Percentiles rank a stretch among this genome's conserved stretches.
phyloP scores from a whole-genome alignment of 345 rosid genomes.

The Murraya koenigii region DNA sequence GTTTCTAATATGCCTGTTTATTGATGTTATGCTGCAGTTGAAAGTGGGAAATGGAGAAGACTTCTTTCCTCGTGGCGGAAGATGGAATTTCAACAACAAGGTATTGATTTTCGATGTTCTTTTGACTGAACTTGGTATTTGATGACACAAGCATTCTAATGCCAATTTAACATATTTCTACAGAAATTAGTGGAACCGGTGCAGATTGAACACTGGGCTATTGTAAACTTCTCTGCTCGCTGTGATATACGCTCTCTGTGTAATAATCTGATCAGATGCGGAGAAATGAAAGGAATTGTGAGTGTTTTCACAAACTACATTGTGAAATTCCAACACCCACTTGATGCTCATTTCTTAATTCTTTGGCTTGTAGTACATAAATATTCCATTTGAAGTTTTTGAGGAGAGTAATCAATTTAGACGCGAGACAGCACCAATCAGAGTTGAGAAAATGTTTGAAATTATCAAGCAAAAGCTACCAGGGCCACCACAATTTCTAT shows the following conservation, averaged over 20 bases:
- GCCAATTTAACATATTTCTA: background rate
- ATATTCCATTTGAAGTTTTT: slow-evolving; percentile 34
- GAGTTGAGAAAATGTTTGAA: slow-evolving; percentile 55
- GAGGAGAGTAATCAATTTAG: slow-evolving; percentile 40
- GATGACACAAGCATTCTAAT: background rate
- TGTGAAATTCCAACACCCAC: background rate
- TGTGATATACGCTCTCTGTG: slow-evolving; percentile 6
- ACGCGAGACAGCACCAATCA: slow-evolving; percentile 36
- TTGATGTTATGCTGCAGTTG: slow-evolving; percentile 14
- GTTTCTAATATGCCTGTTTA: background rate
- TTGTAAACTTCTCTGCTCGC: slow-evolving; percentile 24
- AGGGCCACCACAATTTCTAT: slow-evolving; percentile 44
- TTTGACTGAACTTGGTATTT: background rate
- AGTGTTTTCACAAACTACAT: background rate
- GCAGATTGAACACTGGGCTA: slow-evolving; percentile 25
- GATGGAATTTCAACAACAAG: slow-evolving; percentile 36
- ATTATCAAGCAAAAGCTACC: slow-evolving; percentile 36
- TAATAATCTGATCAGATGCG: slow-evolving; percentile 18
- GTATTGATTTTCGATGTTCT: background rate
- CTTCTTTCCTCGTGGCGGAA: slow-evolving; percentile 28
- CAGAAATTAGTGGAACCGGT: slow-evolving; percentile 21
- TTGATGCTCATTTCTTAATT: background rate
- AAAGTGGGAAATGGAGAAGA: slow-evolving; percentile 35
- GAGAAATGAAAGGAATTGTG: slow-evolving; percentile 36
- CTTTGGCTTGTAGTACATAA: slow-evolving; percentile 20